Evolutionary conservation across 1,139 yeast genomes (phyloP), one percentile per base, ranked within the genome.

Genomic region (Lodderomyces elongisporus): DNA sequence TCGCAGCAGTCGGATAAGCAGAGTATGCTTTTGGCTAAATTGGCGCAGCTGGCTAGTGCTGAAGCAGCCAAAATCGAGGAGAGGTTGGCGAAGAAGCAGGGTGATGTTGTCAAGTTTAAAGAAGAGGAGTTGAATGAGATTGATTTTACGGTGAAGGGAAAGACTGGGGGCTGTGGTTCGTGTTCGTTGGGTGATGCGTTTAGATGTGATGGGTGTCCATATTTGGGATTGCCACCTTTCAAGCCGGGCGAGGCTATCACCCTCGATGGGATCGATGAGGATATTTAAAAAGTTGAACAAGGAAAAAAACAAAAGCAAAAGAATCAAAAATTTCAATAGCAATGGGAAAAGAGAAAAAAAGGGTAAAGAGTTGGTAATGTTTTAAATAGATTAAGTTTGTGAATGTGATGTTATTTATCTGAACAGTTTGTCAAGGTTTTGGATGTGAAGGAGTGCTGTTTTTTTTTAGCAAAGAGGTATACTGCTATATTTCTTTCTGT

Each of bases 181-280:
- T 91, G 99, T 64, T 81, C 97, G 0, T 70, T 91, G 37, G 98
- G 99, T 26, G 98, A 91, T 58, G 98, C 98, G 0, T 91, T 91
- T 64, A 70, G 99, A 52, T 91, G 99, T 59, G 95, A 89, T 49
- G 96, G 97, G 3, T 91, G 99, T 61, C 99, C 98, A 28, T 93
- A 79, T 59, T 66, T 91, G 47, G 98, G 99, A 0, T 70, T 93
- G 37, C 98, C 99, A 7, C 96, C 98, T 4, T 91, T 91, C 72
- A 88, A 87, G 62, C 97, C 97, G 0, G 98, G 98, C 32, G 94
- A 91, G 60, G 81, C 66, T 13, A 60, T 75, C 23, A 70, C 75
- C 5, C 58, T 75, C 36, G 78, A 70, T 43, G 59, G 66, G 26
- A 66, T 74, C 45, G 79, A 74, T 31, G 79, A 74, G 36, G 73